Conservation (phyloP, 768 basidiomycete species). For the Termitomyces sp. region DNA sequence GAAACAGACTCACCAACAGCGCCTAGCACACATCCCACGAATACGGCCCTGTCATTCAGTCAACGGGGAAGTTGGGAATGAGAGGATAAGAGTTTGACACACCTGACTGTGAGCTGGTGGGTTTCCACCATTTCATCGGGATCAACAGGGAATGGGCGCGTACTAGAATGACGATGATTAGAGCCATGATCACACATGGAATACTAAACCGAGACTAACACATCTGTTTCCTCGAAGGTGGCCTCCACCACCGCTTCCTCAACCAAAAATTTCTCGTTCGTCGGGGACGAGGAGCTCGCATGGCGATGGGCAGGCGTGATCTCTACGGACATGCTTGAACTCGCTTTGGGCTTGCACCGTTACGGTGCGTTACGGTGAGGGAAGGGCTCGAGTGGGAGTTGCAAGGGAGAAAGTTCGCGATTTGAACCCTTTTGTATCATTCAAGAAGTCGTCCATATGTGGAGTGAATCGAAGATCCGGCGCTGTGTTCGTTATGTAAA, state of each 20-base stretch:
- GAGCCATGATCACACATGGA: background rate
- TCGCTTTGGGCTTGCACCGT: background rate
- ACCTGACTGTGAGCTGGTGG: constrained; percentile 52
- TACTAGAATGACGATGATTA: constrained; percentile 19
- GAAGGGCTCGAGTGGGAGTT: background rate
- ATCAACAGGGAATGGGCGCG: constrained; percentile 54
- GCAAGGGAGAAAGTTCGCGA: background rate
- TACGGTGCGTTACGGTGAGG: background rate
- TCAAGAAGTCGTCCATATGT: background rate
- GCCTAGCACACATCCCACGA: constrained; percentile 51
- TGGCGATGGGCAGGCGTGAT: background rate
- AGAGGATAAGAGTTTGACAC: constrained; percentile 6
- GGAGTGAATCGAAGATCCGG: background rate
- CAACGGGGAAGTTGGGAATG: background rate
- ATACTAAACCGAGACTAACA: constrained; percentile 26
- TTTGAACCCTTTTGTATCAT: background rate
- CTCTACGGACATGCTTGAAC: constrained; percentile 1
- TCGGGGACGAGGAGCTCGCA: constrained; percentile 9
- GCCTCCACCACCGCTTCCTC: constrained; percentile 24
- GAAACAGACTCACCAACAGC: constrained; percentile 33
- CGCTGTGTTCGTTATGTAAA: too few species aligned
- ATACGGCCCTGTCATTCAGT: constrained; percentile 34
- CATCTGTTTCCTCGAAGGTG: constrained; percentile 35
- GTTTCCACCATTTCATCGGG: constrained; percentile 46
- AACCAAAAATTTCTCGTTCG: constrained; percentile 27